Base-by-base conservation (phyloP, 106 monocot genomes). In the Hemerocallis citrina region DNA sequence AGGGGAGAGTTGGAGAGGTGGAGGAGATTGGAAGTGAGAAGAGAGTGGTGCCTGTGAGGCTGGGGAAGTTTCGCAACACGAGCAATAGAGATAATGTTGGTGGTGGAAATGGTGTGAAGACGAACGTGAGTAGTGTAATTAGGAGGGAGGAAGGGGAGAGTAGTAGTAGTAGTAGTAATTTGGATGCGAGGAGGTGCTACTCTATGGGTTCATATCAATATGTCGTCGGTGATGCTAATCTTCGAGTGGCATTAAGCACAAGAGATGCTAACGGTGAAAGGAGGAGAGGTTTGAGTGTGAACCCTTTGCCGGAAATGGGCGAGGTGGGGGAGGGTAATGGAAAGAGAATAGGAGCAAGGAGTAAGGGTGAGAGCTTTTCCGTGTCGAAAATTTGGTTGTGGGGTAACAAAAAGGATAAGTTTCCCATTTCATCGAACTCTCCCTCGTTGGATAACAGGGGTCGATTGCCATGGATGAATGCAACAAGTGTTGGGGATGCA, bases 181-280 rank as follows among this genome's bases (percentile, higher is more conserved):
- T 98, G 64, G 87, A 88, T 74, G 83, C 85, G 28, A 87, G 96
- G 72, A 81, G 96, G 59, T 98, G 96, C 51, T 84, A 73, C 57
- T 98, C 96, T 3, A 88, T 98, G 96, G 91, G 96, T 1, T 91
- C 87, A 34, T 88, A 79, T 65, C 81, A 98, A 35, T 98, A 92
- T 54, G 79, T 98, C 21, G 84, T 88, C 11, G 84, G 65, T 6
- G 84, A 79, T 69, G 72, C 71, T 10, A 50, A 76, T 66, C 81
- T 95, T 45, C 72, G 73, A 35, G 95, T 94, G 38, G 59, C 79
- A 12, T 61, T 89, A 20, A 41, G 55, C 24, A 23, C 34, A 43
- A 59, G 41, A 24, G 77, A 75, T 55, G 65, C 34, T 15, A 55
- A 60, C 10, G 49, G 40, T 23, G 52, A 11, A 0, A 75, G 39